Evolutionary conservation across 1,139 yeast species (phyloP).

Genomic region (Kodamaea anthophila): DNA sequence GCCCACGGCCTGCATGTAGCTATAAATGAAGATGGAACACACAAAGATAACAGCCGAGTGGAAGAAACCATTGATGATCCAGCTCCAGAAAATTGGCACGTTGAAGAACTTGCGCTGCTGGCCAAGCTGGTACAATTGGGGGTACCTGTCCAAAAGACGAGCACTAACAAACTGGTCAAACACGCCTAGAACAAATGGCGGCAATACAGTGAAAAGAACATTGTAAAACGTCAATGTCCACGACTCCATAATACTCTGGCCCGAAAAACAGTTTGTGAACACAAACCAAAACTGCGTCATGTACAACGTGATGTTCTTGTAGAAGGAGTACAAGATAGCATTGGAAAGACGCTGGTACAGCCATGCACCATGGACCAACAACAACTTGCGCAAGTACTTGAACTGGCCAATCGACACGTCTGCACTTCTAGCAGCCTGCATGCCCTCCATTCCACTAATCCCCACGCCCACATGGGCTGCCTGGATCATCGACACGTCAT

Average conservation of each 20-base stretch:
- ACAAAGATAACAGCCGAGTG: conserved; percentile 85
- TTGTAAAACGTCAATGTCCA: conserved; percentile 97
- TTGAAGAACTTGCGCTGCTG: conserved; percentile 85
- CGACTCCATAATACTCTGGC: conserved; percentile 92
- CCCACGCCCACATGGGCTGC: conserved; percentile 99
- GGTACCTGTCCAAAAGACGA: conserved; percentile 80
- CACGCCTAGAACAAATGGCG: conserved; percentile 94
- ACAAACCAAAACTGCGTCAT: conserved; percentile 99
- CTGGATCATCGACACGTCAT: conserved; percentile 97
- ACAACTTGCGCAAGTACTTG: conserved; percentile 70
- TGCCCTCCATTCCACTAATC: conserved; percentile 97
- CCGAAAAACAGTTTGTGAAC: conserved; percentile 86
- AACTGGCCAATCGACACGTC: conserved; percentile 97
- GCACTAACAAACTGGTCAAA: conserved; percentile 96
- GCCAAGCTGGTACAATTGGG: conserved; percentile 87
- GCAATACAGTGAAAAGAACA: conserved; percentile 90
- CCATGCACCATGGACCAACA: conserved; percentile 97
- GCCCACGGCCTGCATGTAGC: conserved; percentile 58
- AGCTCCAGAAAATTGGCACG: conserved; percentile 91
- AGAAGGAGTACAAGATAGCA: conserved; percentile 89
- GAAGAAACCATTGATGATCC: conserved; percentile 93
- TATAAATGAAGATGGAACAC: conserved; percentile 64
- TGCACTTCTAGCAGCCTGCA: conserved; percentile 98
- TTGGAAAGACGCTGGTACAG: conserved; percentile 89
- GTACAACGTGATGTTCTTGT: conserved; percentile 89